phyloP scores from a whole-genome alignment of 441 rosid genomes.

The Gossypium trilobum region DNA sequence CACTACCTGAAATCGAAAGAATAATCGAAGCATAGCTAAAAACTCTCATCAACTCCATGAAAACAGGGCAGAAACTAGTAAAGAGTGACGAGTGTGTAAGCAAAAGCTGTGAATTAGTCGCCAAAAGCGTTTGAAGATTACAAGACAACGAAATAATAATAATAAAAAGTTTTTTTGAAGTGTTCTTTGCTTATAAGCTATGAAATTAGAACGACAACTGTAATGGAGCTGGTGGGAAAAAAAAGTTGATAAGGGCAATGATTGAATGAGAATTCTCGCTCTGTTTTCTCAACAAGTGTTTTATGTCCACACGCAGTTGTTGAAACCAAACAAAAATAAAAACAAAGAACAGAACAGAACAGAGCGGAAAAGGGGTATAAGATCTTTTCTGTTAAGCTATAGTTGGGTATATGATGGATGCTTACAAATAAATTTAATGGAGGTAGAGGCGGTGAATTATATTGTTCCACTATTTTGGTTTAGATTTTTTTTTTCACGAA shows the following conservation, averaged over 20 bases:
- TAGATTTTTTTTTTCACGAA: not conserved
- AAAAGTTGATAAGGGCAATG: not conserved
- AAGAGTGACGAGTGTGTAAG: not conserved
- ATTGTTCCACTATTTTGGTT: not conserved
- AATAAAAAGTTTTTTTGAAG: too few relatives aligned
- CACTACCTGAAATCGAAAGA: slow-evolving; percentile 31
- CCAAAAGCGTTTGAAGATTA: not conserved
- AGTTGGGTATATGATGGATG: not conserved
- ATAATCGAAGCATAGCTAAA: slow-evolving; percentile 16
- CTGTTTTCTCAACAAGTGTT: not conserved
- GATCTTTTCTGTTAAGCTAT: not conserved
- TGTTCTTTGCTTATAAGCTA: not conserved
- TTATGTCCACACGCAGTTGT: not conserved
- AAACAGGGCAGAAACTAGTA: not conserved
- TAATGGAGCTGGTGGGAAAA: not conserved
- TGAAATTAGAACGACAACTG: not conserved
- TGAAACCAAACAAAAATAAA: not conserved
- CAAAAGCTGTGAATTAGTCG: not conserved
- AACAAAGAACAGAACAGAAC: not conserved
- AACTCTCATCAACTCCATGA: slow-evolving; percentile 25
- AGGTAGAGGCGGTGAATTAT: not conserved
- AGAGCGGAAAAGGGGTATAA: not conserved
- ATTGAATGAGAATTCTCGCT: not conserved
- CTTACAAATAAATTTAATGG: not conserved
- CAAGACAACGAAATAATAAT: not conserved